Percentiles rank a stretch among this genome's conserved stretches.
Evolutionary conservation across 2,329 filamentous ascomycete species (phyloP).

Genomic region (Sarocladium oryzae): DNA sequence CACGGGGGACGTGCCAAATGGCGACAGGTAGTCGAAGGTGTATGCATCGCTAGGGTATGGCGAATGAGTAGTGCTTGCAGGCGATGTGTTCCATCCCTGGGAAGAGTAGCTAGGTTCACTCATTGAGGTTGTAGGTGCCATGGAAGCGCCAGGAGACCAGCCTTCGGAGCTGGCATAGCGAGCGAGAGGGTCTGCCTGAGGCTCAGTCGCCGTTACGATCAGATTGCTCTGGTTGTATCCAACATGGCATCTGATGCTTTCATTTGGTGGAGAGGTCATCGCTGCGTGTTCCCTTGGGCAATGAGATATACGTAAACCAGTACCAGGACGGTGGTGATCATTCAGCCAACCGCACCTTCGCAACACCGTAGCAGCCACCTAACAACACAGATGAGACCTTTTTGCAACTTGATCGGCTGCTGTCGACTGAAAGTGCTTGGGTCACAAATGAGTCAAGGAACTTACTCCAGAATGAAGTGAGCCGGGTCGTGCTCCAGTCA

Average conservation of each 20-base stretch:
- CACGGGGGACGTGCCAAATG: background rate
- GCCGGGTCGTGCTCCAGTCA: too few species aligned
- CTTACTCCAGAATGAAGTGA: too few species aligned
- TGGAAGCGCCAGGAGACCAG: background rate
- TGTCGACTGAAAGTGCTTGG: too few species aligned
- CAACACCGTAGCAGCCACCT: too few species aligned
- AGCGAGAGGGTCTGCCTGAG: background rate
- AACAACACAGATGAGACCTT: too few species aligned
- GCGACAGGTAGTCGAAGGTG: conserved; percentile 4
- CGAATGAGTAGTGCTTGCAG: background rate
- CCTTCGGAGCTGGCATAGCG: conserved; percentile 3
- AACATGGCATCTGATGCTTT: background rate
- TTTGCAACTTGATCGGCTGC: too few species aligned
- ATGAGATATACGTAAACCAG: background rate
- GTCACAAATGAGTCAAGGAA: too few species aligned
- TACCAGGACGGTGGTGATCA: conserved; percentile 1
- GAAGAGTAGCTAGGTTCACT: conserved; percentile 6
- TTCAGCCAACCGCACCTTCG: background rate
- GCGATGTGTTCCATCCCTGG: conserved; percentile 1
- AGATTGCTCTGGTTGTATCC: background rate
- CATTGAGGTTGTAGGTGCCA: background rate
- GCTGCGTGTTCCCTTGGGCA: background rate
- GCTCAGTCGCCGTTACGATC: background rate
- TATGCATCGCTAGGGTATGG: conserved; percentile 2
- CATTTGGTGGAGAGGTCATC: background rate